phyloP scores from a whole-genome alignment of 441 rosid genomes.

The Cnidoscolus chayamansa region DNA sequence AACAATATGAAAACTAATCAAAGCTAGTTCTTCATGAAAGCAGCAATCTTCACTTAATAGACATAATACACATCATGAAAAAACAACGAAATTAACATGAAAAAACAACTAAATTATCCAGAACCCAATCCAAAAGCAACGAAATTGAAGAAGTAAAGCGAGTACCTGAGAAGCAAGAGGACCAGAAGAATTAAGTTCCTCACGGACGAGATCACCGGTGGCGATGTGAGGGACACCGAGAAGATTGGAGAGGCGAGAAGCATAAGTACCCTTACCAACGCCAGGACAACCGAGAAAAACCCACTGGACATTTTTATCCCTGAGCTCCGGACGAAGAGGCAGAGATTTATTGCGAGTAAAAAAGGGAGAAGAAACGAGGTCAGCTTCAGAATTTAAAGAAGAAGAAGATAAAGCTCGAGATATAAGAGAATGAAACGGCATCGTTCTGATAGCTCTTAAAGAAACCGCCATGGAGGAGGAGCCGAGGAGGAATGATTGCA shows the following conservation, averaged over 20 bases:
- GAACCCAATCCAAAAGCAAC: no score
- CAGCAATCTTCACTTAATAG: no score
- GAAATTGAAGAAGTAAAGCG: not conserved
- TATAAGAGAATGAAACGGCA: conserved; percentile 25
- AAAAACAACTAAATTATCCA: not conserved
- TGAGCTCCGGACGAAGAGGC: conserved; percentile 26
- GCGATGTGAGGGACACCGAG: conserved; percentile 88
- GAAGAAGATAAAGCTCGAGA: conserved; percentile 27
- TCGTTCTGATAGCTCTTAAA: conserved; percentile 18
- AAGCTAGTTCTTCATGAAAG: no score
- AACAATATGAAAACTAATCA: not conserved
- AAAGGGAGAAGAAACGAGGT: conserved; percentile 34
- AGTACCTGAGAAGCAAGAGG: conserved; percentile 66
- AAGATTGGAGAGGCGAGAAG: conserved; percentile 75
- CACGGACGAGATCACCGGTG: conserved; percentile 95
- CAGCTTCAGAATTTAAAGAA: conserved; percentile 35
- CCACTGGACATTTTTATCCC: conserved; percentile 68
- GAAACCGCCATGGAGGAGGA: conserved; percentile 37
- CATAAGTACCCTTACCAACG: conserved; percentile 92
- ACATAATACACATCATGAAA: no score
- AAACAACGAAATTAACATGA: not conserved
- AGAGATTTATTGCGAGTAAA: conserved; percentile 23
- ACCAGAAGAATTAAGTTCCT: conserved; percentile 73
- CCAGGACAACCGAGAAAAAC: conserved; percentile 96
- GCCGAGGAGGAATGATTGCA: no score